Conservation (phyloP, 176 grass and related monocot genomes). For the Sorghum bicolor region Sorghum_bicolor_NCBIv3 NC_012878.2:8887001-8887500, state of each 20-base stretch:
- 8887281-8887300: slow-evolving; percentile 69
- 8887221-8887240: slow-evolving; percentile 51
- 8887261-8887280: slow-evolving; percentile 70
- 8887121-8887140: slow-evolving; percentile 75
- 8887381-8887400: slow-evolving; percentile 6
- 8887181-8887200: neutral
- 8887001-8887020: slow-evolving; percentile 62
- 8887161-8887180: neutral
- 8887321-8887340: slow-evolving; percentile 70
- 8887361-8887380: slow-evolving; percentile 60
- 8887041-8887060: slow-evolving; percentile 63
- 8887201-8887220: neutral
- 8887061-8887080: slow-evolving; percentile 80
- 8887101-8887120: slow-evolving; percentile 77
- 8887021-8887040: slow-evolving; percentile 62
- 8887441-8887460: neutral
- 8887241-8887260: slow-evolving; percentile 51
- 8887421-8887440: neutral
- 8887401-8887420: neutral
- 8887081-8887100: slow-evolving; percentile 82
- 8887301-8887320: slow-evolving; percentile 72
- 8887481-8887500: slow-evolving; percentile 66
- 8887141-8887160: slow-evolving; percentile 43
- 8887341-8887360: slow-evolving; percentile 61
- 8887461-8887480: slow-evolving; percentile 79